Base-by-base conservation (phyloP, 192 early-diverging fungal species). In the Umbelopsis isabellina region DNA sequence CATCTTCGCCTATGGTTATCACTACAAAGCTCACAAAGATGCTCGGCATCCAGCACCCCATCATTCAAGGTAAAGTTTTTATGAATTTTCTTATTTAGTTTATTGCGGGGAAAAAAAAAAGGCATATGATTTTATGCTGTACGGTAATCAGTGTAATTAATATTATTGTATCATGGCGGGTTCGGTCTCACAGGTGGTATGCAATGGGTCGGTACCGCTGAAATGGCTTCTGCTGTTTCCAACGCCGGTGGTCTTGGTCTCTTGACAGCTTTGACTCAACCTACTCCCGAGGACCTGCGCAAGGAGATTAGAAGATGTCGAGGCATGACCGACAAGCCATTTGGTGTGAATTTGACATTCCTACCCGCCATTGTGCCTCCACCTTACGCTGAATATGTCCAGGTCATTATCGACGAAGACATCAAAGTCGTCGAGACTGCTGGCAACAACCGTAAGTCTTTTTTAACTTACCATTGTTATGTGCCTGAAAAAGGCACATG, bases 401-500 rank as follows among this genome's bases (percentile, higher is more conserved):
- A 79, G 22, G 91, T 85, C 21, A 93, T 93, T 80, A 88, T 93
- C 65, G 85, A 93, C 65, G 81, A 81, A 65, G 90, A 89, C 27
- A 90, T 93, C 80, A 91, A 91, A 78, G 85, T 93, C 27, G 92
- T 93, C 21, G 92, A 92, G 79, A 93, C 92, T 66, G 92, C 92
- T 25, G 92, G 92, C 55, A 93, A 92, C 84, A 93, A 93, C 72
- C 92, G 81, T 83, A 83, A 61, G 84, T 78, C 13, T 0, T 22
- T 30, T 18, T 72, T 12, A 20, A 30, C 3, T 44, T 52, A 41
- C 37, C 23, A 37, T 21, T 37, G 23, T 23, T 61, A 25, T 25
- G 33, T 37, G 23, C 10, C 61, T 35, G 22, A 18, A 46, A 45
- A 46, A 66, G 65, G 16, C 45, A 47, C 68, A 47, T 25, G 18